phyloP scores from a whole-genome alignment of 164 flowering plant species.

The Akebia trifoliata region DNA sequence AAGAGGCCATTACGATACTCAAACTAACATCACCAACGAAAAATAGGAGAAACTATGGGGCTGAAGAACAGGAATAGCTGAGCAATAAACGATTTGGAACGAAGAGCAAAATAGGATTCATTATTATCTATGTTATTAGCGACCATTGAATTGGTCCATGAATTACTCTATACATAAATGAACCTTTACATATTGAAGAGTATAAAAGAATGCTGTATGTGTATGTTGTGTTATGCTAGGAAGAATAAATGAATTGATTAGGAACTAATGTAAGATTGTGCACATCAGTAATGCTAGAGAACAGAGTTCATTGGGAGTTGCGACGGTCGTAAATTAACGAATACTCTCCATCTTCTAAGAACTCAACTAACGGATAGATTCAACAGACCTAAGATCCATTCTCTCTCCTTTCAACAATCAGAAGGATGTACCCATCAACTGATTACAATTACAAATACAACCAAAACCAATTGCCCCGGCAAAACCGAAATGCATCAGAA shows the following conservation, averaged over 20 bases:
- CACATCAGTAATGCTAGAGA: slow-evolving; percentile 25
- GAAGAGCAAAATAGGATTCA: slow-evolving; percentile 11
- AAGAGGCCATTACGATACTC: slow-evolving; percentile 50
- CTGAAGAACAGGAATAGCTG: slow-evolving; percentile 25
- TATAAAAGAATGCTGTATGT: slow-evolving; percentile 27
- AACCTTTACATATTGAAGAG: slow-evolving; percentile 41
- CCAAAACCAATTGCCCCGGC: slow-evolving; percentile 8
- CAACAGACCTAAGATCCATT: slow-evolving; percentile 39
- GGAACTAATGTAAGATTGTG: slow-evolving; percentile 11
- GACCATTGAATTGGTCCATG: slow-evolving; percentile 25
- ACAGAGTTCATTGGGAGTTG: slow-evolving; percentile 21
- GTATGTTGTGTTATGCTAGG: slow-evolving; percentile 3
- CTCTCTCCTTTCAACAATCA: slow-evolving; percentile 10
- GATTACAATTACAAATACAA: slow-evolving; percentile 13
- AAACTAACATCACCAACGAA: slow-evolving; percentile 28
- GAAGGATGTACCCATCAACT: slow-evolving; percentile 3
- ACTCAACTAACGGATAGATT: slow-evolving; percentile 27
- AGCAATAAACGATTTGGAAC: slow-evolving; percentile 10
- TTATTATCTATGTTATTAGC: slow-evolving; percentile 13
- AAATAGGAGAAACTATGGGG: slow-evolving; percentile 27
- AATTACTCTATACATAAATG: slow-evolving; percentile 10
- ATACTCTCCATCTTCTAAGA: slow-evolving; percentile 28
- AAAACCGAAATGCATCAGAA: slow-evolving; percentile 15
- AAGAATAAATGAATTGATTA: slow-evolving; percentile 39
- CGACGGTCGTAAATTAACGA: slow-evolving; percentile 16